Conservation (phyloP, 2,329 filamentous ascomycete species). For the Sodiomyces alkalinus region DNA sequence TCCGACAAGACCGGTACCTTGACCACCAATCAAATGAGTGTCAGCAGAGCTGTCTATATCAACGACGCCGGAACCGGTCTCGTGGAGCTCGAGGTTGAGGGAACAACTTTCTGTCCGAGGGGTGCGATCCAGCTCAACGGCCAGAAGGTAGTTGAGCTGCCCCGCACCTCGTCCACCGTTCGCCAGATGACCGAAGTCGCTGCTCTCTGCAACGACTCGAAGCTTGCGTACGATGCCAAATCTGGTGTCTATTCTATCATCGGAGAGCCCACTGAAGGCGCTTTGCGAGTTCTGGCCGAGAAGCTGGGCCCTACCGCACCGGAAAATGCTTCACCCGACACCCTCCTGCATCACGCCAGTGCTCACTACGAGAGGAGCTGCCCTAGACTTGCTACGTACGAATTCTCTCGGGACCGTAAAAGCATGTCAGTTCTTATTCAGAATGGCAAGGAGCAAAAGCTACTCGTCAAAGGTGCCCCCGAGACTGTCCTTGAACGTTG, state of each 20-base stretch:
- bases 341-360: conserved; percentile 70
- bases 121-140: conserved; percentile 59
- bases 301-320: conserved; percentile 78
- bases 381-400: conserved; percentile 70
- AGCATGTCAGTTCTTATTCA: conserved; percentile 95
- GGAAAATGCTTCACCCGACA: conserved; percentile 30
- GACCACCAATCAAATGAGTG: conserved; percentile 99
- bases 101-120: conserved; percentile 79
- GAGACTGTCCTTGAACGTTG: conserved; percentile 91
- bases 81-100: conserved; percentile 78
- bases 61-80: conserved; percentile 57
- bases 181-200: conserved; percentile 60
- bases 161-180: conserved; percentile 59
- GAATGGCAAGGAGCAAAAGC: conserved; percentile 52
- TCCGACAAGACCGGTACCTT: conserved; percentile 98
- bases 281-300: conserved; percentile 77
- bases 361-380: conserved; percentile 66
- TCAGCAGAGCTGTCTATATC: conserved; percentile 80
- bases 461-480: conserved; percentile 91
- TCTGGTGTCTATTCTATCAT: conserved; percentile 63
- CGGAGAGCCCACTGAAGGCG: conserved; percentile 91
- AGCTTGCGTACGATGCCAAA: conserved; percentile 67
- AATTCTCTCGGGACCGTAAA: conserved; percentile 95
- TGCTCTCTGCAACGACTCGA: conserved; percentile 78
- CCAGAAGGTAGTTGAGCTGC: conserved; percentile 51